Base-by-base conservation (phyloP, 305 asterid species). In the Fraxinus albicans region DNA sequence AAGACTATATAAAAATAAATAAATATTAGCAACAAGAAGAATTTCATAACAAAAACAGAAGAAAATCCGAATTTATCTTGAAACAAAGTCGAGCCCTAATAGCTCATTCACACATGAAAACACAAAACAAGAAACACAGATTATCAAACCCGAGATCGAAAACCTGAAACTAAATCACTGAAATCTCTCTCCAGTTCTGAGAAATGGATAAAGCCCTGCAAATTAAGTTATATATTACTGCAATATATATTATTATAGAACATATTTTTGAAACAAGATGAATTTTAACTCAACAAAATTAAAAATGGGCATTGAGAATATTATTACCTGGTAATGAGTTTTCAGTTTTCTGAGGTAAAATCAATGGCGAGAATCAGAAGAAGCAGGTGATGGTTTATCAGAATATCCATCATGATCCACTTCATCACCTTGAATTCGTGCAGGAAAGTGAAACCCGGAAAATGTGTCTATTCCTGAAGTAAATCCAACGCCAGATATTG, bases 391-490 rank as follows among this genome's bases (percentile, higher is more conserved):
- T 77, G 98, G 99, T 91, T 93, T 93, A 83, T 96, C 93, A 5
- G 97, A 92, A 75, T 90, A 88, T 90, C 99, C 99, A 86, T 93
- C 98, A 86, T 92, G 98, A 93, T 96, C 99, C 97, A 93, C 99
- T 82, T 91, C 95, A 23, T 94, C 98, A 92, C 99, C 99, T 80
- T 91, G 99, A 90, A 96, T 92, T 84, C 98, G 98, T 86, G 98
- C 93, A n/a, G 99, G 99, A 77, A 96, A 85, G 81, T 85, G 95
- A 67, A 93, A 93, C 80, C 98, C 98, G 4, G 96, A 74, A 85
- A 93, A 92, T 47, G 91, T 94, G 81, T 92, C 94, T 65, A 83
- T 78, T 15, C 91, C 94, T 23, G 94, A 81, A 77, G 92, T 84
- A 86, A 90, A 93, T 80, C 94, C 96, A 74, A 88, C 76, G 77